Base-by-base conservation (phyloP, 257 asterid genomes). In the Fraxinus pennsylvanica region DNA sequence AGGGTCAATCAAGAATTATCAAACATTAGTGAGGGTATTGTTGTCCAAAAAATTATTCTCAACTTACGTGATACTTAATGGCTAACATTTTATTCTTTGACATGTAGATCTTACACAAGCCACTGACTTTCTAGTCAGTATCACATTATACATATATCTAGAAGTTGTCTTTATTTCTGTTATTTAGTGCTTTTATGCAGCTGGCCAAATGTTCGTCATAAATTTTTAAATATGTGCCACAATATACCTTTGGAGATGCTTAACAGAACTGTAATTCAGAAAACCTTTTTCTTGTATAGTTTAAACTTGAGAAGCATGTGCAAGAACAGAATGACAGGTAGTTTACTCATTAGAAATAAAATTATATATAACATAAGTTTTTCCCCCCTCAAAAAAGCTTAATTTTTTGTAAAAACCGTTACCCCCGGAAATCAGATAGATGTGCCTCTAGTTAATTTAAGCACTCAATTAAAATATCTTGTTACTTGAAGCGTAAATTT, bases 231-330 rank as follows among this genome's bases (percentile, higher is more conserved):
- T 63, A 32, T 27, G 15, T 25, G 69, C 69, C 10, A 7, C 80
- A 87, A 25, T 27, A 9, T 27, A 63, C 69, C 69, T 25, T 27
- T 12, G 30, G 33, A 63, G 84, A n/a, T 63, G 69, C 69, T 25
- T 22, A 27, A 12, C 9, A 25, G 69, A 27, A 25, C 36, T 27
- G 35, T 25, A 27, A 27, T 22, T 27, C n/a, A 10, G 35, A 63
- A 63, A 21, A 25, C 69, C 69, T 22, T 63, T 63, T 63, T 27
- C 69, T 63, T 27, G 17, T 27, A 63, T 63, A 3, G 33, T 63
- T 63, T 22, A 27, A 9, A 63, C 69, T 63, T 6, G 29, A 12
- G 69, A 25, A 63, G 35, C 36, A 25, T 6, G n/a, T 63, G 36
- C 69, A 27, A 3, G 36, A 63, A 63, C 19, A 25, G 69, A 22